Conservation (phyloP, 495 filamentous ascomycete genomes). For the Xylaria bambusicola region DNA sequence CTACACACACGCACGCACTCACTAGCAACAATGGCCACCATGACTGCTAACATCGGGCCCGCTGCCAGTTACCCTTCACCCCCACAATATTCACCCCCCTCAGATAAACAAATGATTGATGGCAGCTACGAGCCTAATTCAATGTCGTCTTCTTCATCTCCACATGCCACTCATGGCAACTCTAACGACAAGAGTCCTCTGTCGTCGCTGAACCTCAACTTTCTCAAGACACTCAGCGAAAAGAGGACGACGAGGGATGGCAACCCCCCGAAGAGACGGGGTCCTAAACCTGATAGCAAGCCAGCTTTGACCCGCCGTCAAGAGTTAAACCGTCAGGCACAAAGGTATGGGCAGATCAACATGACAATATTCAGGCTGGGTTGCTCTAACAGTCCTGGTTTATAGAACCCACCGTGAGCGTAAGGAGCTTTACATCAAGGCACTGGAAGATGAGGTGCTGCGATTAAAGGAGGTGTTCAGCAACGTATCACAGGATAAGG, state of each 20-base stretch:
- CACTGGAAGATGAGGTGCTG: constrained; percentile 86
- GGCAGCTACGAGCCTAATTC: constrained; percentile 38
- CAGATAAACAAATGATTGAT: constrained; percentile 36
- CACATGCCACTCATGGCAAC: constrained; percentile 32
- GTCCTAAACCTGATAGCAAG: constrained; percentile 95
- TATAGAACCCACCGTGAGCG: constrained; percentile 87
- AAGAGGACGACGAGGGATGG: constrained; percentile 75
- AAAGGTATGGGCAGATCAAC: constrained; percentile 63
- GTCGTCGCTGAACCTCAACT: constrained; percentile 54
- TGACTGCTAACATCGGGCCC: constrained; percentile 28
- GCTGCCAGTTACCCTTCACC: constrained; percentile 44
- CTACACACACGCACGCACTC: no score
- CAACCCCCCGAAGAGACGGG: constrained; percentile 81
- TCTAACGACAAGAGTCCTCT: constrained; percentile 54
- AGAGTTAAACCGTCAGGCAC: constrained; percentile 93
- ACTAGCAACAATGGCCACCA: constrained; percentile 24
- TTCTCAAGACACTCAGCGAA: constrained; percentile 61
- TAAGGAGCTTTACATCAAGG: constrained; percentile 93
- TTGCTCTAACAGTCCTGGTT: constrained; percentile 13
- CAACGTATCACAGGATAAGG: constrained; percentile 64
- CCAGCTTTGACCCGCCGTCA: constrained; percentile 91
- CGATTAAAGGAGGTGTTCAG: constrained; percentile 66
- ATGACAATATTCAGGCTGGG: background rate
- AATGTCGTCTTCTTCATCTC: constrained; percentile 48
- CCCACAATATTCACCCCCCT: constrained; percentile 37